phyloP scores from a whole-genome alignment of 345 rosid genomes.

The Salix viminalis region DNA sequence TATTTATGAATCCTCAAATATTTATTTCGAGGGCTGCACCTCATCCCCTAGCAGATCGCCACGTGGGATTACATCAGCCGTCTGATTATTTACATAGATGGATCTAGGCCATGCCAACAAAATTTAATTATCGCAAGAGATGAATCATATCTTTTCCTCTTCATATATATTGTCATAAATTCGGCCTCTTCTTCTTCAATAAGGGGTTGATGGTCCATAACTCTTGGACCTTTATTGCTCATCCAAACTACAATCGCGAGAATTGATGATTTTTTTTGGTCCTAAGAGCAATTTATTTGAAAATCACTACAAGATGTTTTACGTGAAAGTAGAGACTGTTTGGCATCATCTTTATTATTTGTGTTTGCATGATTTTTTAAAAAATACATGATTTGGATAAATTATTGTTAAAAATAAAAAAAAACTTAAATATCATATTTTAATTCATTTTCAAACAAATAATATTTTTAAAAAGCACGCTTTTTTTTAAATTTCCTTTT shows the following conservation, averaged over 20 bases:
- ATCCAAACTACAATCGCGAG: background rate
- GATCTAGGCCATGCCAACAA: background rate
- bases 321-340: too few species aligned
- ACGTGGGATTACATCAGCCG: background rate
- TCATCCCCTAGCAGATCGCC: conserved; percentile 8
- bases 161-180: background rate
- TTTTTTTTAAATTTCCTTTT: too few species aligned
- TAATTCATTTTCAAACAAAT: too few species aligned
- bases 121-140: background rate
- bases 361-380: background rate
- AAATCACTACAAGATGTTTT: too few species aligned
- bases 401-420: too few species aligned
- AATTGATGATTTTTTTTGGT: background rate
- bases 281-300: background rate
- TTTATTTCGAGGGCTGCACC: conserved; percentile 8
- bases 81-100: conserved; percentile 4
- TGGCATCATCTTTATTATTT: background rate
- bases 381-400: too few species aligned
- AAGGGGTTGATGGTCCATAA: background rate
- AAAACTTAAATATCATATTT: too few species aligned
- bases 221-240: background rate
- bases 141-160: background rate
- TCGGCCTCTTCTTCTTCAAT: background rate
- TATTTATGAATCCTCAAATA: conserved; percentile 7
- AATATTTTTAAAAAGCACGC: too few species aligned